These are phyloP conservation scores for Tephrocybe sp. DNA, from an alignment of 768 basidiomycete species.

Conservation along the genomic window DNA sequence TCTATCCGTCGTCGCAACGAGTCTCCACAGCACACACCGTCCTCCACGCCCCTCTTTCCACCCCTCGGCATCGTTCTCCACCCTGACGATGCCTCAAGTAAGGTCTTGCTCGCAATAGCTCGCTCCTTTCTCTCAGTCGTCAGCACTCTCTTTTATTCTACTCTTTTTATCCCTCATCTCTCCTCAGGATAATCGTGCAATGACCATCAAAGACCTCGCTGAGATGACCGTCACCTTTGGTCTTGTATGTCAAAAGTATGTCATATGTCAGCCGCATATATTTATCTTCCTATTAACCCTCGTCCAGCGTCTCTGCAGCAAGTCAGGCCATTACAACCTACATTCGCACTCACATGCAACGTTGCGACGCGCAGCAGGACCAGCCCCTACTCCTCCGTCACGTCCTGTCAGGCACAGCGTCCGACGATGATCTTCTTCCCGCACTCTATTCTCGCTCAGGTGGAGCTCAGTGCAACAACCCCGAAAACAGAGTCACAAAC, in stretches of 20 bases:
- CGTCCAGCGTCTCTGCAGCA: slow-evolving; percentile 76
- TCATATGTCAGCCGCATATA: slow-evolving; percentile 4
- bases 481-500: slow-evolving; percentile 58
- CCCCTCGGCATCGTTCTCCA: slow-evolving; percentile 67
- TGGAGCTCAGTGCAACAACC: slow-evolving; percentile 52
- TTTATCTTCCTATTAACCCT: slow-evolving; percentile 7
- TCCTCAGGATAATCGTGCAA: slow-evolving; percentile 71
- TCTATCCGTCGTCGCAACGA: slow-evolving; percentile 51
- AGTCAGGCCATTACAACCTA: slow-evolving; percentile 85
- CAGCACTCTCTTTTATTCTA: slow-evolving; percentile 30
- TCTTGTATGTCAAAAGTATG: slow-evolving; percentile 73
- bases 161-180: slow-evolving; percentile 17
- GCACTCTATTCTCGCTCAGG: slow-evolving; percentile 71
- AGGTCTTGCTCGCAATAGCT: slow-evolving; percentile 72
- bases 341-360: slow-evolving; percentile 69
- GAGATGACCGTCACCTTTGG: slow-evolving; percentile 67
- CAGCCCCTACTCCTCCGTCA: slow-evolving; percentile 75
- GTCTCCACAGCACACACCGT: slow-evolving; percentile 35
- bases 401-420: slow-evolving; percentile 65
- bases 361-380: slow-evolving; percentile 71
- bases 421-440: slow-evolving; percentile 73
- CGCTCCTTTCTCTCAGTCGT: slow-evolving; percentile 76
- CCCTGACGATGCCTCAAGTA: slow-evolving; percentile 70
- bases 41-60: slow-evolving; percentile 43
- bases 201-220: slow-evolving; percentile 85